Conservation (phyloP, 1,284 basidiomycete species). For the Ustilago tritici region DNA sequence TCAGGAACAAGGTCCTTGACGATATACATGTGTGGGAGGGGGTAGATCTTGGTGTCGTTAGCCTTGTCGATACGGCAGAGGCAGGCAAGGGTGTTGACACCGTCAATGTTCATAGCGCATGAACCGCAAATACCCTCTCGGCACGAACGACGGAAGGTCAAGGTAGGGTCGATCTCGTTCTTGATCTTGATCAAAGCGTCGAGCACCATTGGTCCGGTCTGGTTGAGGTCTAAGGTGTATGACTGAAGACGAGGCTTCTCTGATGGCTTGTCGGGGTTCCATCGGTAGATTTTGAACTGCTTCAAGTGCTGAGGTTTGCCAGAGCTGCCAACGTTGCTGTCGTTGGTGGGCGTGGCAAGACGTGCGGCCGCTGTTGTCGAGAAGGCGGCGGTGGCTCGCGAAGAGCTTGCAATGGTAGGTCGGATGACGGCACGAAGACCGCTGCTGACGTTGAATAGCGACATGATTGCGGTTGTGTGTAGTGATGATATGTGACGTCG, state of each 20-base stretch:
- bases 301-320: conserved; percentile 64
- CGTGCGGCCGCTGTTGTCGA: conserved; percentile 57
- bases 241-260: conserved; percentile 91
- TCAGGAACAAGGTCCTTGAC: conserved; percentile 96
- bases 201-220: conserved; percentile 95
- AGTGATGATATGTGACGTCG: conserved; percentile 4
- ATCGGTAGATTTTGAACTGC: conserved; percentile 69
- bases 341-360: conserved; percentile 63
- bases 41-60: conserved; percentile 87
- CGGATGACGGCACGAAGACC: conserved; percentile 43
- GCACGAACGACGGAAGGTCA: conserved; percentile 96
- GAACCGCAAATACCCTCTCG: conserved; percentile 98
- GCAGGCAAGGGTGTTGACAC: conserved; percentile 93
- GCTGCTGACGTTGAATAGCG: conserved; percentile 46
- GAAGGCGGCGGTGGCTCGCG: conserved; percentile 48
- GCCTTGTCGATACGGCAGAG: conserved; percentile 92
- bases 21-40: conserved; percentile 98
- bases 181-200: conserved; percentile 96
- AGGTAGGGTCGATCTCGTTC: conserved; percentile 95
- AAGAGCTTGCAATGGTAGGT: conserved; percentile 38
- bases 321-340: conserved; percentile 43
- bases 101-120: conserved; percentile 99
- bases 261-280: conserved; percentile 91
- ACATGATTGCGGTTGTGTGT: conserved; percentile 24
- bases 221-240: conserved; percentile 92